These are phyloP conservation scores for Thyridium curvatum DNA, from an alignment of 2,329 filamentous ascomycete genomes.

Conservation along the genomic window DNA sequence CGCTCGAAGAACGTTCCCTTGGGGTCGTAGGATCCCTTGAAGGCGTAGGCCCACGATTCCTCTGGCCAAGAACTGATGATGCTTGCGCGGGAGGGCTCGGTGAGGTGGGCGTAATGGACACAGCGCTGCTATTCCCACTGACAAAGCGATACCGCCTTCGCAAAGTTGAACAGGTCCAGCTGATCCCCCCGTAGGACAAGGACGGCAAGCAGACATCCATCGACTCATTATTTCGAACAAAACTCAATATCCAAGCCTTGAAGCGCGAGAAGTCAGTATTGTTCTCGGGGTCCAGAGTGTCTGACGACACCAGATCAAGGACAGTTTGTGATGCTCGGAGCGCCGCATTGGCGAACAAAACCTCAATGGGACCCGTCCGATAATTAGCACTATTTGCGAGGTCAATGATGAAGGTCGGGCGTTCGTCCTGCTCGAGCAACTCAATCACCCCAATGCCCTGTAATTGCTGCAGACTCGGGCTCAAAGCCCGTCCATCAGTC, in stretches of 20 bases:
- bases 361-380: conserved; percentile 45
- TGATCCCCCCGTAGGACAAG: conserved; percentile 55
- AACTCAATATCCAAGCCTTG: conserved; percentile 61
- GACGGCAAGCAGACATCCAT: conserved; percentile 45
- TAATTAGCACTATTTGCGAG: conserved; percentile 51
- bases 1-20: conserved; percentile 13
- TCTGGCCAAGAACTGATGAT: conserved; percentile 23
- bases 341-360: conserved; percentile 64
- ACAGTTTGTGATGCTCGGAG: conserved; percentile 52
- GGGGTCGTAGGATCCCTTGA: conserved; percentile 23
- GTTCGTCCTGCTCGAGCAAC: conserved; percentile 67
- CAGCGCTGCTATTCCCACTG: conserved; percentile 43
- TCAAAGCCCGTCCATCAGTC: conserved; percentile 34
- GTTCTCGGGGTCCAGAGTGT: conserved; percentile 32
- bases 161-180: conserved; percentile 67
- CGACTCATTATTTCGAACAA: conserved; percentile 43
- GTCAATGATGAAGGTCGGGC: conserved; percentile 73
- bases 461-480: conserved; percentile 48
- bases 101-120: conserved; percentile 30
- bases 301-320: conserved; percentile 49
- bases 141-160: conserved; percentile 63
- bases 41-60: conserved; percentile 27
- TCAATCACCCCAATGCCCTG: conserved; percentile 63
- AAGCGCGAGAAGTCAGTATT: conserved; percentile 53
- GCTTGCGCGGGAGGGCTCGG: conserved; percentile 30